Percentiles rank a stretch among this genome's conserved stretches.
These are phyloP conservation scores for Xylariaceae sp. DNA, from an alignment of 2,329 filamentous ascomycete genomes.

Conservation along the genomic window DNA sequence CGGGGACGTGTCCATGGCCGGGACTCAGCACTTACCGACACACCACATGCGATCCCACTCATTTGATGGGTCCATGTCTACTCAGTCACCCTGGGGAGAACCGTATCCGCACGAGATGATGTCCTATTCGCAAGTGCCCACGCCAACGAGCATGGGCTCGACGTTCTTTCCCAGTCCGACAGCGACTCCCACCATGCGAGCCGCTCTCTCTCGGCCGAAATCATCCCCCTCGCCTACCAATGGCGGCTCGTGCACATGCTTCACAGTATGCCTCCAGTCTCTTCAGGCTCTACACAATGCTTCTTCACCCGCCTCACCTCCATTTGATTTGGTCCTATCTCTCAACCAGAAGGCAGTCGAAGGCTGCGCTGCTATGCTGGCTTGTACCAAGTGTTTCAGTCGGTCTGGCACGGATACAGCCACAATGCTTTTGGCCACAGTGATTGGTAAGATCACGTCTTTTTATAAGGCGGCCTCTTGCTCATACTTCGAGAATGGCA, in stretches of 20 bases:
- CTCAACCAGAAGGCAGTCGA: slow-evolving; percentile 46
- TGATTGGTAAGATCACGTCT: slow-evolving; percentile 43
- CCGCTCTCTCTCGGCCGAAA: slow-evolving; percentile 25
- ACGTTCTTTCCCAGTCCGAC: slow-evolving; percentile 38
- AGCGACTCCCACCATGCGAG: slow-evolving; percentile 31
- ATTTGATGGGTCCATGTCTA: slow-evolving; percentile 31
- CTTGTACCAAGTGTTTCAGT: slow-evolving; percentile 41
- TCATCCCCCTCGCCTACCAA: slow-evolving; percentile 21
- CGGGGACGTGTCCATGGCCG: slow-evolving; percentile 28
- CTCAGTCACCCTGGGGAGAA: slow-evolving; percentile 26
- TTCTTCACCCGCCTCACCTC: slow-evolving; percentile 32
- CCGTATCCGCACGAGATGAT: slow-evolving; percentile 28
- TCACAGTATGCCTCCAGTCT: slow-evolving; percentile 41
- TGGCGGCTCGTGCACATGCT: slow-evolving; percentile 39
- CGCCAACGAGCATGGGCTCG: slow-evolving; percentile 30
- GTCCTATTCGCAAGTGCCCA: slow-evolving; percentile 30
- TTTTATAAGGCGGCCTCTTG: slow-evolving; percentile 41
- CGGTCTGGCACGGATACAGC: slow-evolving; percentile 39
- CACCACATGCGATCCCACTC: slow-evolving; percentile 31
- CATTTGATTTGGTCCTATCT: slow-evolving; percentile 41
- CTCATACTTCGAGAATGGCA: slow-evolving; percentile 33
- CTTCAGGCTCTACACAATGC: slow-evolving; percentile 44
- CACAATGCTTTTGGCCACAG: slow-evolving; percentile 45
- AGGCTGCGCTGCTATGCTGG: slow-evolving; percentile 42
- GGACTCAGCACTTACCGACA: slow-evolving; percentile 19